Evolutionary conservation across 176 grass and related monocot genomes (phyloP), one percentile per base, ranked within the genome.

Genomic region (Phragmites australis): DNA sequence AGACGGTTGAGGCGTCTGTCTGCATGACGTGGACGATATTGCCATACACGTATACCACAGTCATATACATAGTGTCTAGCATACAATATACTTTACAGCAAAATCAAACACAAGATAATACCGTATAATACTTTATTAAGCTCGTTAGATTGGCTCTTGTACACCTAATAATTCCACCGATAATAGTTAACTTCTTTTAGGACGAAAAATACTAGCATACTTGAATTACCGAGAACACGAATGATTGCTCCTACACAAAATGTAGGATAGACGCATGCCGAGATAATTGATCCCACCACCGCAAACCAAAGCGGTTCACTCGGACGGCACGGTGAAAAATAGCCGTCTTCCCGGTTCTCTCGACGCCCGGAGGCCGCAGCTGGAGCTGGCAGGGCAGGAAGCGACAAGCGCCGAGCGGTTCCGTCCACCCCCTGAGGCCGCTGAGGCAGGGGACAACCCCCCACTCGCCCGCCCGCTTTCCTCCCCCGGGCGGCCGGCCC

Each of bases 391-490:
- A 48, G 6, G 68, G 84, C 84, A 86, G 59, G n/a, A 87, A 62
- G 72, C 64, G 85, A 82, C 85, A 87, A 53, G 30, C 52, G 70
- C 43, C 52, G 52, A 82, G 71, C 52, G 63, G 21, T 76, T 61
- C 52, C 61, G 41, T 6, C 79, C 0, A n/a, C n/a, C n/a, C n/a
- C n/a, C n/a, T n/a, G n/a, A n/a, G n/a, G n/a, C n/a, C n/a, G n/a
- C n/a, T n/a, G n/a, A n/a, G n/a, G n/a, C n/a, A n/a, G n/a, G n/a
- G n/a, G n/a, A n/a, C n/a, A n/a, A n/a, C n/a, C 5, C 50, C 25
- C 0, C 0, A 37, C 3, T 8, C 22, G 2, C 6, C 4, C 52
- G 37, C 19, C 19, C 19, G 1, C 4, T 0, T 0, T 9, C 53
- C 8, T 26, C 15, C 34, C 34, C 34, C 34, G 3, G 44, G 42